A percentile compares a stretch with the other conserved stretches of the same genome.
These are phyloP conservation scores for Xylaria flabelliformis DNA, from an alignment of 495 filamentous ascomycete genomes.

Conservation along the genomic window DNA sequence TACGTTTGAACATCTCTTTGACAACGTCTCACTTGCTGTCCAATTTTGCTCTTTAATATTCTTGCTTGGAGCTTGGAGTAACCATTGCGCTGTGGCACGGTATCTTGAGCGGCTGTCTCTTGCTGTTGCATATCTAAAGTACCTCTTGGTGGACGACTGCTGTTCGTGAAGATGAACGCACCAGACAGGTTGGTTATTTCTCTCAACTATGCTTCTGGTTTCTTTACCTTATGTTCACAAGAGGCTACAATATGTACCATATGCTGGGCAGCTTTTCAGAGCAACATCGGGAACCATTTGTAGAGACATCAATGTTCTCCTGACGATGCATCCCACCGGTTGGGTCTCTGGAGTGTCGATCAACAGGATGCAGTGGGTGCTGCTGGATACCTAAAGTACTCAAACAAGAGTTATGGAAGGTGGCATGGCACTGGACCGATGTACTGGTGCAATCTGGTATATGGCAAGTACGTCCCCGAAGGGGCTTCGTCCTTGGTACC, in stretches of 20 bases:
- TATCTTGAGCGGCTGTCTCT: background rate
- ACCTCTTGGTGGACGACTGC: background rate
- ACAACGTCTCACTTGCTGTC: constrained; percentile 3
- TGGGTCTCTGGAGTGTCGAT: background rate
- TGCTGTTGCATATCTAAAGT: background rate
- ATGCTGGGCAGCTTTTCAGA: background rate
- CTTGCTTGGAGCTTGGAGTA: background rate
- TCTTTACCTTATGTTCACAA: background rate
- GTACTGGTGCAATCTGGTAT: background rate
- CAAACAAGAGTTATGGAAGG: background rate
- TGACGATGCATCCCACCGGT: background rate
- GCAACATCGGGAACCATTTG: background rate
- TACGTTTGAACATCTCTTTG: background rate
- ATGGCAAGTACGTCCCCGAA: background rate
- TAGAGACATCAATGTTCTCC: background rate
- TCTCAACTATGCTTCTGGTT: constrained; percentile 9
- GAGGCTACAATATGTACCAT: background rate
- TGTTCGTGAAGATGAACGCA: constrained; percentile 66
- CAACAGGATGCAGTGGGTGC: background rate
- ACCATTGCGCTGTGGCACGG: background rate
- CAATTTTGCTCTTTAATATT: background rate
- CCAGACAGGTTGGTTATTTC: constrained; percentile 65
- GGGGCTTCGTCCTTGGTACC: background rate
- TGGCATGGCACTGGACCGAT: background rate
- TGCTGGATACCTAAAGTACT: background rate